phyloP scores from a whole-genome alignment of 192 early-diverging fungal genomes.

The Coemansia sp. region DNA sequence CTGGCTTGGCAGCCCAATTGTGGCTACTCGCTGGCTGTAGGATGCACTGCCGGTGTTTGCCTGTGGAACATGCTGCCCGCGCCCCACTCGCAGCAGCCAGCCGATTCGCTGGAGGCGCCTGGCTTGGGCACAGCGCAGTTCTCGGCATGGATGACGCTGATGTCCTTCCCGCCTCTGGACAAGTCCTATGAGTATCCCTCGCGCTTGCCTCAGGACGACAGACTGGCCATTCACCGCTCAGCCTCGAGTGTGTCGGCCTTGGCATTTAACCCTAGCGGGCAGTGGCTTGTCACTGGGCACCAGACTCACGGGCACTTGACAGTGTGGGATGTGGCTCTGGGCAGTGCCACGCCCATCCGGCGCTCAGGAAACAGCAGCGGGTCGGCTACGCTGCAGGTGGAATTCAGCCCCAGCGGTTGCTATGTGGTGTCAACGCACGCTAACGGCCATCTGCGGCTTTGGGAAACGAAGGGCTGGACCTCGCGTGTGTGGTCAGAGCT shows the following conservation, averaged over 20 bases:
- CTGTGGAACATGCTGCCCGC: slow-evolving; percentile 52
- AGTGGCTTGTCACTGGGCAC: slow-evolving; percentile 50
- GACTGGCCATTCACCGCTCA: slow-evolving; percentile 16
- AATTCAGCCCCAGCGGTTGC: slow-evolving; percentile 40
- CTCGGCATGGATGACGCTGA: slow-evolving; percentile 51
- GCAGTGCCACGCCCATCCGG: slow-evolving; percentile 44
- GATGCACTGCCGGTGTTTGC: slow-evolving; percentile 44
- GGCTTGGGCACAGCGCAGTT: slow-evolving; percentile 31
- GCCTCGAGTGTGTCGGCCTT: slow-evolving; percentile 45
- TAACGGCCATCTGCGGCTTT: slow-evolving; percentile 51
- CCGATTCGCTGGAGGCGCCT: slow-evolving; percentile 21
- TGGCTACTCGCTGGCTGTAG: slow-evolving; percentile 52
- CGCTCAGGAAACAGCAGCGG: slow-evolving; percentile 42
- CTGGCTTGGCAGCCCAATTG: slow-evolving; percentile 56
- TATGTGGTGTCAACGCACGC: slow-evolving; percentile 48
- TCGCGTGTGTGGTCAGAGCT: slow-evolving; percentile 55
- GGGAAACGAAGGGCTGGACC: slow-evolving; percentile 51
- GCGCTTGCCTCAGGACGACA: slow-evolving; percentile 5
- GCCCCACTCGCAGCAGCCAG: neutral
- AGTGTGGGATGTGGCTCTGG: slow-evolving; percentile 55
- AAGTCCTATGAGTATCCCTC: slow-evolving; percentile 12
- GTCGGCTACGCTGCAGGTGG: slow-evolving; percentile 29
- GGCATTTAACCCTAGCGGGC: slow-evolving; percentile 47
- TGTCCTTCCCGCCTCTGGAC: slow-evolving; percentile 31
- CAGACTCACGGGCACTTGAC: slow-evolving; percentile 45